phyloP scores from a whole-genome alignment of 2,329 filamentous ascomycete genomes.

The Calonectria crousiana region DNA sequence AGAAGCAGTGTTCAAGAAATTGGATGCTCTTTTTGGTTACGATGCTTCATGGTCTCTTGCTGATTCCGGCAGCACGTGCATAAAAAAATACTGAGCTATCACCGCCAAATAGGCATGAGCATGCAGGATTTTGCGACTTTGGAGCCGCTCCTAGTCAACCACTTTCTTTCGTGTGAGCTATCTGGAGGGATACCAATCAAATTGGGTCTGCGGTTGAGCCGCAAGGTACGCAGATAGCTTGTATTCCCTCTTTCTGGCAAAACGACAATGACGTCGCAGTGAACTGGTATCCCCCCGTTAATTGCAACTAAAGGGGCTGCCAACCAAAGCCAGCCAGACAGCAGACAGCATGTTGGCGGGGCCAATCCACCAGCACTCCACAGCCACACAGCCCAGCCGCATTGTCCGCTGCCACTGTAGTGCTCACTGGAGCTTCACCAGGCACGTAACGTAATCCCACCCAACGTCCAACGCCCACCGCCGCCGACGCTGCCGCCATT shows the following conservation, averaged over 20 bases:
- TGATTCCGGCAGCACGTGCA: neutral
- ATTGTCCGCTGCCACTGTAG: conserved; percentile 15
- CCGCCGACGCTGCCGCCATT: conserved; percentile 35
- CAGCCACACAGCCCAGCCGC: conserved; percentile 42
- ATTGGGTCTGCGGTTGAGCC: neutral
- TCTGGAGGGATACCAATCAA: neutral
- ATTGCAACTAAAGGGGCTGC: conserved; percentile 25
- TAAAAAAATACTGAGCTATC: neutral
- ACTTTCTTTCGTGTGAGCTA: neutral
- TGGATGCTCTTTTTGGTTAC: neutral
- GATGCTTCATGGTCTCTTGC: neutral
- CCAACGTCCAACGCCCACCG: conserved; percentile 40
- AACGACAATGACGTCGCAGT: conserved; percentile 19
- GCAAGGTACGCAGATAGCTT: neutral
- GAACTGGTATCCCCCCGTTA: conserved; percentile 14
- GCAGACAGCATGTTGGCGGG: conserved; percentile 35
- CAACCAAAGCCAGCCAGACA: conserved; percentile 11
- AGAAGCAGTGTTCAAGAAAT: neutral
- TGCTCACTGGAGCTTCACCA: conserved; percentile 39
- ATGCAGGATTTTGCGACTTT: neutral
- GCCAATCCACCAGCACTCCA: conserved; percentile 32
- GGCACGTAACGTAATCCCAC: conserved; percentile 45
- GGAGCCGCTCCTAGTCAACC: too few species aligned
- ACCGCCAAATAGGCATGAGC: neutral
- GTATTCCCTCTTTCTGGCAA: neutral